A percentile compares a stretch with the other conserved stretches of the same genome.
These are phyloP conservation scores for Lasiodiplodia theobromae DNA, from an alignment of 2,329 filamentous ascomycete genomes.

Conservation along the genomic window DNA sequence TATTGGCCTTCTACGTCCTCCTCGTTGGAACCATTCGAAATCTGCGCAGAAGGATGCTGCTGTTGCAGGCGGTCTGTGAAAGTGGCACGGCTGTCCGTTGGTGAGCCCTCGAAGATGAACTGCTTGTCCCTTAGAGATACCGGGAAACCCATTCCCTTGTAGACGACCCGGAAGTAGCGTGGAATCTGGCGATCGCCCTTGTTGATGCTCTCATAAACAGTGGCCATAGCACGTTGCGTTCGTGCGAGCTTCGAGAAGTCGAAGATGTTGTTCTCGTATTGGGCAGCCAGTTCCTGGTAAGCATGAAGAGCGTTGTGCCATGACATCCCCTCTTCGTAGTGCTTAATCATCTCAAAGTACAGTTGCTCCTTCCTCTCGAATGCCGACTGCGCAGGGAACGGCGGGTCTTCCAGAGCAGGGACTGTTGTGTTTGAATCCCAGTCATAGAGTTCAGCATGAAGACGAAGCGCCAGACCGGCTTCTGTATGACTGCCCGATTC, in stretches of 20 bases:
- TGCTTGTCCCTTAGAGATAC: conserved; percentile 83
- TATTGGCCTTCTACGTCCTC: conserved; percentile 92
- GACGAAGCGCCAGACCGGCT: conserved; percentile 84
- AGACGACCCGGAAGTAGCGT: conserved; percentile 90
- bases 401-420: conserved; percentile 72
- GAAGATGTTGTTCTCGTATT: conserved; percentile 88
- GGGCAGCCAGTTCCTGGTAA: conserved; percentile 88
- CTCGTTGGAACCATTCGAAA: conserved; percentile 72
- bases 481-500: conserved; percentile 81
- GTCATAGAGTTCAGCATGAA: conserved; percentile 91
- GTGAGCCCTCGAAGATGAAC: conserved; percentile 86
- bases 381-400: conserved; percentile 81
- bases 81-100: conserved; percentile 76
- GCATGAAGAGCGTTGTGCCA: conserved; percentile 88
- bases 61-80: conserved; percentile 94
- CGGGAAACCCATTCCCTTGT: conserved; percentile 89
- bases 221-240: conserved; percentile 87
- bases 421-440: conserved; percentile 80
- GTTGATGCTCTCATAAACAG: conserved; percentile 86
- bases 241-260: conserved; percentile 92
- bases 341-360: conserved; percentile 93
- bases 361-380: conserved; percentile 93
- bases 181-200: conserved; percentile 80
- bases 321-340: conserved; percentile 92
- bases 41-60: conserved; percentile 84